These are phyloP conservation scores for Heritiera littoralis DNA, from an alignment of 345 rosid species.

Conservation along the genomic window DNA sequence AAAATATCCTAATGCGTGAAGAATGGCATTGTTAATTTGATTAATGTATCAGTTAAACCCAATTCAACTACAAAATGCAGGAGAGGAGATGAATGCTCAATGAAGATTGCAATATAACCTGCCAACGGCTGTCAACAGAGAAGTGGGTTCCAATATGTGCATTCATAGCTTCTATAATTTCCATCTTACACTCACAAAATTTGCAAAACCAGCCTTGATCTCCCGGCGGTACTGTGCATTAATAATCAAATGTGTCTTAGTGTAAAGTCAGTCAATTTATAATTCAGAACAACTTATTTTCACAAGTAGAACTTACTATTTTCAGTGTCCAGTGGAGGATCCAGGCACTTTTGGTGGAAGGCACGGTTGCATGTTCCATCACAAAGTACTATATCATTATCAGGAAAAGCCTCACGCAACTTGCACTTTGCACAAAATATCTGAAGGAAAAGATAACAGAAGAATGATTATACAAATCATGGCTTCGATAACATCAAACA, in stretches of 20 bases:
- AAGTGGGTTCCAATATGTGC: constrained; percentile 86
- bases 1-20: constrained; percentile 66
- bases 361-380: constrained; percentile 96
- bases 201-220: constrained; percentile 98
- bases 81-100: constrained; percentile 1
- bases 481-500: not conserved
- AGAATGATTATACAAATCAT: constrained; percentile 17
- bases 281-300: not conserved
- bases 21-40: constrained; percentile 22
- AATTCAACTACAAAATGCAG: not conserved
- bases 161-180: constrained; percentile 85
- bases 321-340: constrained; percentile 88
- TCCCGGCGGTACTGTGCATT: constrained; percentile 84
- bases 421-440: constrained; percentile 95
- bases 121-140: constrained; percentile 71
- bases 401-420: constrained; percentile 76
- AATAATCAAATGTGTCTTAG: constrained; percentile 29
- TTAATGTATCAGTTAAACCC: constrained; percentile 14
- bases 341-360: constrained; percentile 92
- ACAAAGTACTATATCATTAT: constrained; percentile 91
- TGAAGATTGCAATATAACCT: constrained; percentile 48
- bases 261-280: constrained; percentile 21
- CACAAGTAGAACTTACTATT: constrained; percentile 54
- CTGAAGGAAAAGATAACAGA: constrained; percentile 37
- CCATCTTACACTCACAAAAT: constrained; percentile 87